Base-by-base conservation (phyloP, 306 rosid genomes). In the barrel medic (Medicago truncatula) region DNA sequence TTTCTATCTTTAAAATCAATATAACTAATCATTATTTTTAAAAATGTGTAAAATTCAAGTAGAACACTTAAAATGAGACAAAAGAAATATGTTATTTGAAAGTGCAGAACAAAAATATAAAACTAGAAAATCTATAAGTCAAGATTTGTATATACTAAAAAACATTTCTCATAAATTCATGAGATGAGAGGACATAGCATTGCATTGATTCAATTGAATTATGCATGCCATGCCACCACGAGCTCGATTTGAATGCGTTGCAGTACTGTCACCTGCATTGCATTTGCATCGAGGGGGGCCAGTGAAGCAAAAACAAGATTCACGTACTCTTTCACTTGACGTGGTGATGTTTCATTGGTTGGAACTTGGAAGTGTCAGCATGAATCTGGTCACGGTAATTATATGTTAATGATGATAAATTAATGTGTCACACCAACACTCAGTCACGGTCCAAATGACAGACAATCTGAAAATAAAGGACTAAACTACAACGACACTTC, bases 401-500 rank as follows among this genome's bases (percentile, higher is more conserved):
- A 83, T 83, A 56, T 60, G 83, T 78, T 83, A 83, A 83, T 83
- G 77, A 83, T 82, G 86, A 76, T 57, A 76, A 20, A 41, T 61
- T 78, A 17, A 41, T 67, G 73, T 67, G 65, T 52, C 56, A 50
- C 78, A 70, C 36, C 36, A 31, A 70, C 65, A 76, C 57, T 40
- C 46, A 20, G 14, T 5, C 50, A 28, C 61, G 25, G 0, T 54
- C 18, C 47, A 57, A 0, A 28, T 28, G 31, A 3, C 31, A 28
- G 31, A 28, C 67, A 67, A 3, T 44, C 76, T 77, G 52, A 53
- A 69, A 5, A 44, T 16, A 46, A 56, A 76, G 59, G 59, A 59
- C 69, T 57, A 21, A 21, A 25, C 16, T 14, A 23, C 16, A 31
- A 8, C 52, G 6, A 10, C 47, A 17, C 60, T 10, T 43, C 15